phyloP scores from a whole-genome alignment of 2,329 filamentous ascomycete species.

The Periconia sp. region DNA sequence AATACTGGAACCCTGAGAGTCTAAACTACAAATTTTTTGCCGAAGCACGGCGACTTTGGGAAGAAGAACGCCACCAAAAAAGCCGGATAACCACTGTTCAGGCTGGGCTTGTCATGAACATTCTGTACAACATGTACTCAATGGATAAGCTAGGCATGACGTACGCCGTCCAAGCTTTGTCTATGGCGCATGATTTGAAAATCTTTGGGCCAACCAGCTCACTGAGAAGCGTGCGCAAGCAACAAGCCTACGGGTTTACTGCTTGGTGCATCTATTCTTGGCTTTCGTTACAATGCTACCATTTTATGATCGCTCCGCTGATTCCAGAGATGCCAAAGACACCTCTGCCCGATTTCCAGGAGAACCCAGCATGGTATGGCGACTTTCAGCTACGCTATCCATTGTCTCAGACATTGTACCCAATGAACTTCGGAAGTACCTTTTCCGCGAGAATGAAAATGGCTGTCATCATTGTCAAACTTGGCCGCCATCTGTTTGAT shows the following conservation, averaged over 20 bases:
- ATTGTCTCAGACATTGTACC: neutral
- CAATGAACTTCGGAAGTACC: neutral
- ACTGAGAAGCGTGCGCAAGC: neutral
- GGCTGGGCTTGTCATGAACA: slow-evolving; percentile 2
- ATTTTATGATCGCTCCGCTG: neutral
- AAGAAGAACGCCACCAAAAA: neutral
- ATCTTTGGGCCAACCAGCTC: neutral
- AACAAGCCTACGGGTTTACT: neutral
- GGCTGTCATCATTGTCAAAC: neutral
- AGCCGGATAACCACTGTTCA: slow-evolving; percentile 2
- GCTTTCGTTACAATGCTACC: neutral
- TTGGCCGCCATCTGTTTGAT: neutral
- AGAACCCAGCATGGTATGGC: neutral
- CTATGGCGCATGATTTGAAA: neutral
- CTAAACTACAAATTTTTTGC: slow-evolving; percentile 2
- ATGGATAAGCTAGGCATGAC: slow-evolving; percentile 3
- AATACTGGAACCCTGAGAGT: slow-evolving; percentile 3
- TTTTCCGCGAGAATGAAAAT: neutral
- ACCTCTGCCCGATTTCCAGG: neutral
- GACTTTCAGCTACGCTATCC: neutral
- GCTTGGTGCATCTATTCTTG: slow-evolving; percentile 1
- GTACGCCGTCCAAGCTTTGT: neutral
- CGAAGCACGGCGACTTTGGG: slow-evolving; percentile 1
- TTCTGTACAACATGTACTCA: neutral
- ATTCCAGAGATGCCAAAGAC: neutral